Base-by-base conservation (phyloP, 805 yeast genomes). In the Peterozyma xylosa region DNA sequence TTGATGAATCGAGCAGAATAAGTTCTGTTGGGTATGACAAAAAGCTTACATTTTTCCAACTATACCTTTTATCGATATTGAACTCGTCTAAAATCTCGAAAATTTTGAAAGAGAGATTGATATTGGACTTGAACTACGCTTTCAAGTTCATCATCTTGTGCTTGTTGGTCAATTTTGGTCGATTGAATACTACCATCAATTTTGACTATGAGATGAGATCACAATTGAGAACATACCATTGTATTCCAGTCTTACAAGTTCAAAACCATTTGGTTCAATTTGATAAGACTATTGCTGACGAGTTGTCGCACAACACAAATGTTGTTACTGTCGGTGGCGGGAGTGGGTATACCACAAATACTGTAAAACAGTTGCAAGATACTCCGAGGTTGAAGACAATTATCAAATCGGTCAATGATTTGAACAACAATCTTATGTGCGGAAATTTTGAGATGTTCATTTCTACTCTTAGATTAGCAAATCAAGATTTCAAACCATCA, bases 151-250 rank as follows among this genome's bases (percentile, higher is more conserved):
- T 59, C 9, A 56, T 63, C 10, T 52, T 63, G 17, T 88, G 96
- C 50, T 63, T 91, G 34, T 68, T 91, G 48, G 97, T 91, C 14
- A 91, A 91, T 57, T 79, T 90, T 43, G 98, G 98, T 9, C 71
- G 97, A 49, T 79, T 91, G 80, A 91, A 91, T 66, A 91, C 99
- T 2, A 91, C 98, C 2, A 82, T 91, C 42, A 91, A 91, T 63
- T 85, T 91, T 58, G 96, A 88, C 45, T 87, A 95, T 17, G 97
- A 89, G 56, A 91, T 91, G 98, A 82, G 88, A 53, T 87, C 96
- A 0, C 91, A 89, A 51, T 71, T 91, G 49, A 73, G 99, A 55
- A 90, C 97, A 0, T 91, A 86, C 58, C 97, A 91, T 63, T 85
- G 96, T 11, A 87, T 91, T 32, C 99, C 99, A 1, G 79, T 89